Percentiles rank a stretch among this genome's conserved stretches.
phyloP scores from a whole-genome alignment of 371 early-diverging fungal species.

The Mucor circinelloides region DNA sequence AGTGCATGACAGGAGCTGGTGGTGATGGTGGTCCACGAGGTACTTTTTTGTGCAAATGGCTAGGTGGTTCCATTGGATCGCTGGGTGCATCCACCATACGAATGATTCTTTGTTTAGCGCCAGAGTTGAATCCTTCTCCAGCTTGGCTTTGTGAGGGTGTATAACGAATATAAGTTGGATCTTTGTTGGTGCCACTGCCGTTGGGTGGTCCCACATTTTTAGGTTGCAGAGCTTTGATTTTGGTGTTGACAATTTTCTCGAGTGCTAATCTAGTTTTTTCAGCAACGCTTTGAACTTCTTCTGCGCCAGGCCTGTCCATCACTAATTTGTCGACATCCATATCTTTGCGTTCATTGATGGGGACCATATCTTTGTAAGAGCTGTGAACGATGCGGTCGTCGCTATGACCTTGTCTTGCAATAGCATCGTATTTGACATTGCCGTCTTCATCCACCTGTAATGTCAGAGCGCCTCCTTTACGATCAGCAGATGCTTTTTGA shows the following conservation, averaged over 20 bases:
- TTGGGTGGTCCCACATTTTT: slow-evolving; percentile 55
- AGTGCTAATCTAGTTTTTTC: slow-evolving; percentile 88
- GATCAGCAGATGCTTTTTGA: slow-evolving; percentile 36
- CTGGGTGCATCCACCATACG: slow-evolving; percentile 93
- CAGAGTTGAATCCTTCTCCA: slow-evolving; percentile 63
- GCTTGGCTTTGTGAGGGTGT: slow-evolving; percentile 76
- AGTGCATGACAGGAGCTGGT: slow-evolving; percentile 96
- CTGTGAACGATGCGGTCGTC: slow-evolving; percentile 80
- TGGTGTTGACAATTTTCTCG: slow-evolving; percentile 85
- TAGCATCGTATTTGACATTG: slow-evolving; percentile 88
- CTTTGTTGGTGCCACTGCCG: slow-evolving; percentile 59
- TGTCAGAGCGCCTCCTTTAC: slow-evolving; percentile 75
- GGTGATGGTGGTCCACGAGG: slow-evolving; percentile 90
- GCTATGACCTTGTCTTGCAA: slow-evolving; percentile 79
- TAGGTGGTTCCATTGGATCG: slow-evolving; percentile 96
- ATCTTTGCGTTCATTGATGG: slow-evolving; percentile 76
- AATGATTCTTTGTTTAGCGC: slow-evolving; percentile 83
- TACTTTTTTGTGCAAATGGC: slow-evolving; percentile 89
- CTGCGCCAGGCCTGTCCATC: slow-evolving; percentile 79
- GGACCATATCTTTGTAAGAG: slow-evolving; percentile 81
- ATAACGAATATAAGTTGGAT: slow-evolving; percentile 87
- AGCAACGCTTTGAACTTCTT: slow-evolving; percentile 78
- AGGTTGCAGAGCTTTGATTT: slow-evolving; percentile 72
- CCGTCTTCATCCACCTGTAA: slow-evolving; percentile 91
- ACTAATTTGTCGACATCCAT: slow-evolving; percentile 68